Percentiles rank a stretch among this genome's conserved stretches.
These are phyloP conservation scores for Candida schatavii DNA, from an alignment of 805 yeast species.

Conservation along the genomic window DNA sequence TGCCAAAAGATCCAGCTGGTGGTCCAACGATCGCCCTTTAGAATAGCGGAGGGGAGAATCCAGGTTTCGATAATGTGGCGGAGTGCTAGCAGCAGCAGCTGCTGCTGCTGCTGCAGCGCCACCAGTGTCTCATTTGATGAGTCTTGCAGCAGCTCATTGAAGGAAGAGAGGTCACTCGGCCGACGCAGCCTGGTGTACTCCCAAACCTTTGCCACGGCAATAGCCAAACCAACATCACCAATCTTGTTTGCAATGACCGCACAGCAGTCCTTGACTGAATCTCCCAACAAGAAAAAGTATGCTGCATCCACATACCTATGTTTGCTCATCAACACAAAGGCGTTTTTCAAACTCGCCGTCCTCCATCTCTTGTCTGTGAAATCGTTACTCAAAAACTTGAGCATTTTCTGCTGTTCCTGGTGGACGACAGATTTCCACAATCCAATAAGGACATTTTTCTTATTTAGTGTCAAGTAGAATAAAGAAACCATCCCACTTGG, in stretches of 20 bases:
- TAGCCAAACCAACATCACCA: slow-evolving; percentile 68
- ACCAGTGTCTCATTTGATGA: not conserved
- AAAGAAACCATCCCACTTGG: slow-evolving; percentile 70
- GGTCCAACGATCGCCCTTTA: slow-evolving; percentile 74
- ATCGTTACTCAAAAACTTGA: slow-evolving; percentile 73
- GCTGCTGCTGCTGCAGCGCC: not conserved
- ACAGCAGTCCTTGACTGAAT: slow-evolving; percentile 70
- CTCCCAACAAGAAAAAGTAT: slow-evolving; percentile 79
- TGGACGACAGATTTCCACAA: slow-evolving; percentile 82
- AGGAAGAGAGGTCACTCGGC: slow-evolving; percentile 25
- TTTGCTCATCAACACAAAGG: slow-evolving; percentile 83
- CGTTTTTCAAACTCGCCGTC: slow-evolving; percentile 88
- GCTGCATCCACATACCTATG: slow-evolving; percentile 89
- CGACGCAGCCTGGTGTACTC: slow-evolving; percentile 19
- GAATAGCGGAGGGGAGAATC: slow-evolving; percentile 55
- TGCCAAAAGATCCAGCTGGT: slow-evolving; percentile 81
- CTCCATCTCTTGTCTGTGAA: slow-evolving; percentile 76
- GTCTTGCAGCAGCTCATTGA: slow-evolving; percentile 31
- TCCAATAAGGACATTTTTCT: slow-evolving; percentile 72
- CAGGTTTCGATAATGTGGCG: slow-evolving; percentile 45
- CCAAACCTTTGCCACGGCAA: slow-evolving; percentile 77
- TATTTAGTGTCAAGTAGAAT: slow-evolving; percentile 72
- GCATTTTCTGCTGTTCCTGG: slow-evolving; percentile 79
- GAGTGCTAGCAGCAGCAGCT: not conserved
- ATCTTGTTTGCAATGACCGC: slow-evolving; percentile 68